phyloP scores from a whole-genome alignment of 805 yeast species.

The Wickerhamiella alocasiicola region DNA sequence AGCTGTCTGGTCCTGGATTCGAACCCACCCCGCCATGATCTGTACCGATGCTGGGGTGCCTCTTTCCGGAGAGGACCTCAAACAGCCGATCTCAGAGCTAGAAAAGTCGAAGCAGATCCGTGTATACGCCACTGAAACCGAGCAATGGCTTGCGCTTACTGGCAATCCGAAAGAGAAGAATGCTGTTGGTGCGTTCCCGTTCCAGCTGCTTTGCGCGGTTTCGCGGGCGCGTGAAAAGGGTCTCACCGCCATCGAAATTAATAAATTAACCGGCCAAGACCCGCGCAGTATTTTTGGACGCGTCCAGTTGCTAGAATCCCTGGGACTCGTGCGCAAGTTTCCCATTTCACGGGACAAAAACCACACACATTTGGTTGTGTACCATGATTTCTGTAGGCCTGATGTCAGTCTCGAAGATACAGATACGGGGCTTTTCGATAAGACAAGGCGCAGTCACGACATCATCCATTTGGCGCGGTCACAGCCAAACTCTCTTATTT shows the following conservation, averaged over 20 bases:
- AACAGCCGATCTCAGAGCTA: not conserved
- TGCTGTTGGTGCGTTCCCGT: conserved; percentile 28
- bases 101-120: conserved; percentile 9
- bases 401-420: conserved; percentile 19
- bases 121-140: conserved; percentile 25
- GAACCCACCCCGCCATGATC: conserved; percentile 11
- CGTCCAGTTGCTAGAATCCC: conserved; percentile 23
- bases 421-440: conserved; percentile 2
- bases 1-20: conserved; percentile 18
- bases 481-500: conserved; percentile 27
- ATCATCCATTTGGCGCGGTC: conserved; percentile 22
- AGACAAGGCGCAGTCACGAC: not conserved
- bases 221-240: conserved; percentile 32
- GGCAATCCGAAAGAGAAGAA: conserved; percentile 25
- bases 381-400: conserved; percentile 26
- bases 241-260: conserved; percentile 27
- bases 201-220: conserved; percentile 29
- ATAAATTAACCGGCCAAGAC: conserved; percentile 30
- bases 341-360: conserved; percentile 26
- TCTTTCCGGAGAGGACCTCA: not conserved
- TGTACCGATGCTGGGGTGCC: conserved; percentile 8
- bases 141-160: conserved; percentile 29
- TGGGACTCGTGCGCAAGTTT: conserved; percentile 27
- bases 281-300: conserved; percentile 31
- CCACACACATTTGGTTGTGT: conserved; percentile 27